phyloP scores from a whole-genome alignment of 2,329 filamentous ascomycete species.

The Camillea tinctor region DNA sequence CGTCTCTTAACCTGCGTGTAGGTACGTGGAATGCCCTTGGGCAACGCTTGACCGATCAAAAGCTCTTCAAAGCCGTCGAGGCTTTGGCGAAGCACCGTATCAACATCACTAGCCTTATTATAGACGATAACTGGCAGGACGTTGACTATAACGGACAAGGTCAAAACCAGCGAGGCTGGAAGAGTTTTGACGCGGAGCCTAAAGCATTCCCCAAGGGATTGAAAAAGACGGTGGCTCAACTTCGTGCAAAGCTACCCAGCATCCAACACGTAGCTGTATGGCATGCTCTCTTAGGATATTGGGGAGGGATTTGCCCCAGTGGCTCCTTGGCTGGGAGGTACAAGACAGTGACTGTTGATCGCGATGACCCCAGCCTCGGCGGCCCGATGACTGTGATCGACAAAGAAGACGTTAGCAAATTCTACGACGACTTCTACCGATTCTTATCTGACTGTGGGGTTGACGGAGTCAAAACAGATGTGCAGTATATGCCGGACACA shows the following conservation, averaged over 20 bases:
- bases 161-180: slow-evolving; percentile 66
- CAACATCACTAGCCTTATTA: slow-evolving; percentile 80
- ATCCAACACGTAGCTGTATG: slow-evolving; percentile 88
- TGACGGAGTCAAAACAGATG: slow-evolving; percentile 89
- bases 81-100: slow-evolving; percentile 69
- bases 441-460: slow-evolving; percentile 75
- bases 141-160: slow-evolving; percentile 54
- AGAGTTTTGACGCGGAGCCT: slow-evolving; percentile 81
- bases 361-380: slow-evolving; percentile 51
- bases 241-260: slow-evolving; percentile 67
- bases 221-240: slow-evolving; percentile 65
- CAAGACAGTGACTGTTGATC: slow-evolving; percentile 64
- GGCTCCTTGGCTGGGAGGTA: slow-evolving; percentile 76
- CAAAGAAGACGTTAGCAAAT: slow-evolving; percentile 67
- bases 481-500: slow-evolving; percentile 84
- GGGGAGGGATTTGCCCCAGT: slow-evolving; percentile 79
- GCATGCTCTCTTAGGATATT: slow-evolving; percentile 87
- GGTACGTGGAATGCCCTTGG: slow-evolving; percentile 93
- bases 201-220: slow-evolving; percentile 78
- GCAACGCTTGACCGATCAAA: slow-evolving; percentile 76
- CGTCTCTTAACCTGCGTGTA: slow-evolving; percentile 26
- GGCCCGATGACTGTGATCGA: slow-evolving; percentile 72
- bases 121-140: slow-evolving; percentile 96
- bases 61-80: slow-evolving; percentile 73
- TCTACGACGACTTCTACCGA: slow-evolving; percentile 89